Percentiles rank a stretch among this genome's conserved stretches.
Conservation (phyloP, 805 yeast genomes). For the Starmerella riodocensis region DNA sequence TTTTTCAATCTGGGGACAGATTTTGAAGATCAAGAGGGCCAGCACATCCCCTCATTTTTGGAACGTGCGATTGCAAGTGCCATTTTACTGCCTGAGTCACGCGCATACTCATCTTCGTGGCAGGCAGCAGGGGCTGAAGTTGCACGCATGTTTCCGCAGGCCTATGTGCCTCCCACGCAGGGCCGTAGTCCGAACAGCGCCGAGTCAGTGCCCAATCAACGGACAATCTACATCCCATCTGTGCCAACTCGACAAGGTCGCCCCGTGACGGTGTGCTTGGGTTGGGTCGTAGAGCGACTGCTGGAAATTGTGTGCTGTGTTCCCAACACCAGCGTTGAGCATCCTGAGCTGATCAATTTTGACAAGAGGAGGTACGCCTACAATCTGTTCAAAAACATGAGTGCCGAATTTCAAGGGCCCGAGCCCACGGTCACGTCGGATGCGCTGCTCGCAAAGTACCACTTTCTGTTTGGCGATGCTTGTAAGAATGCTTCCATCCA, state of each 20-base stretch:
- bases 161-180: background rate
- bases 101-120: slow-evolving; percentile 62
- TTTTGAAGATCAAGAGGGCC: slow-evolving; percentile 12
- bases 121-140: slow-evolving; percentile 38
- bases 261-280: slow-evolving; percentile 69
- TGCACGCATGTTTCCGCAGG: slow-evolving; percentile 15
- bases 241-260: slow-evolving; percentile 19
- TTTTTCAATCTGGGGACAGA: slow-evolving; percentile 38
- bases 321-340: slow-evolving; percentile 61
- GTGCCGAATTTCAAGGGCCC: slow-evolving; percentile 14
- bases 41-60: slow-evolving; percentile 61
- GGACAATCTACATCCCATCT: slow-evolving; percentile 23
- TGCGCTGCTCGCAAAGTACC: slow-evolving; percentile 7
- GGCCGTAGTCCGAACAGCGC: background rate
- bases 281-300: slow-evolving; percentile 77
- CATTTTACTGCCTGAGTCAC: slow-evolving; percentile 65
- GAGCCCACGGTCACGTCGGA: slow-evolving; percentile 7
- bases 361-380: slow-evolving; percentile 66
- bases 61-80: slow-evolving; percentile 69
- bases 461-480: slow-evolving; percentile 5
- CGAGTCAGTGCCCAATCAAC: slow-evolving; percentile 15
- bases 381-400: slow-evolving; percentile 44
- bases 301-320: slow-evolving; percentile 62
- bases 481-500: slow-evolving; percentile 3
- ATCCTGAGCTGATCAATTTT: slow-evolving; percentile 60